Conservation (phyloP, 352 stramenopile species). For the Hyphochytrium catenoides region DNA sequence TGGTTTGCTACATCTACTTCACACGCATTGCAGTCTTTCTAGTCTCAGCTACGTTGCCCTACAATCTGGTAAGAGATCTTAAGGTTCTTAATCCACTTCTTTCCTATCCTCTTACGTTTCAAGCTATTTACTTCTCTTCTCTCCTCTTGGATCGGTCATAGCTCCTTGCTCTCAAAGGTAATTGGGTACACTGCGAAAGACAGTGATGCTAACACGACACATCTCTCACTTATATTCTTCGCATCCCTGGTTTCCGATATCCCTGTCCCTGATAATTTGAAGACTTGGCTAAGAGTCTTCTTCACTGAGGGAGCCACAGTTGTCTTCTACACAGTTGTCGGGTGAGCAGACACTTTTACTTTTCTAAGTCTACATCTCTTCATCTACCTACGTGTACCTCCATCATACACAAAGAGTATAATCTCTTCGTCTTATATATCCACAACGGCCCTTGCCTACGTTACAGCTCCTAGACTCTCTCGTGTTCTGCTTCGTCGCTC, state of each 20-base stretch:
- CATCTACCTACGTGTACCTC: too few species aligned
- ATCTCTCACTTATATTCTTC: too few species aligned
- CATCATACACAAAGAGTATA: too few species aligned
- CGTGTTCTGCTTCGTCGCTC: too few species aligned
- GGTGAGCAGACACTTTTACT: too few species aligned
- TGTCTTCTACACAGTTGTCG: slow-evolving; percentile 73
- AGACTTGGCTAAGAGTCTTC: slow-evolving; percentile 31
- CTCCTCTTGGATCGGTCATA: slow-evolving; percentile 1
- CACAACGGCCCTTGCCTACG: too few species aligned
- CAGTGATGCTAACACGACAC: too few species aligned
- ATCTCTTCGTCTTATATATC: too few species aligned
- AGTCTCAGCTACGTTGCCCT: slow-evolving; percentile 68
- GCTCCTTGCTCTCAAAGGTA: slow-evolving; percentile 4
- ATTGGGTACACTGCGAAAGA: too few species aligned
- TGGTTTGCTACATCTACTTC: slow-evolving; percentile 94
- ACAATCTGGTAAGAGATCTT: slow-evolving; percentile 39
- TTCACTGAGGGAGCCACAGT: slow-evolving; percentile 50
- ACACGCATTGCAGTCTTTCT: slow-evolving; percentile 89
- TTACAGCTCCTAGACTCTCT: too few species aligned
- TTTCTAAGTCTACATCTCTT: not conserved
- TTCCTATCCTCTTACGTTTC: slow-evolving; percentile 17
- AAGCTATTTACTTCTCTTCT: slow-evolving; percentile 2
- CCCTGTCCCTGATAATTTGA: too few species aligned
- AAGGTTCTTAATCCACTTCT: slow-evolving; percentile 7
- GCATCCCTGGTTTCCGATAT: too few species aligned